These are phyloP conservation scores for Phlebopus sp. DNA, from an alignment of 1,284 basidiomycete genomes.

Conservation along the genomic window DNA sequence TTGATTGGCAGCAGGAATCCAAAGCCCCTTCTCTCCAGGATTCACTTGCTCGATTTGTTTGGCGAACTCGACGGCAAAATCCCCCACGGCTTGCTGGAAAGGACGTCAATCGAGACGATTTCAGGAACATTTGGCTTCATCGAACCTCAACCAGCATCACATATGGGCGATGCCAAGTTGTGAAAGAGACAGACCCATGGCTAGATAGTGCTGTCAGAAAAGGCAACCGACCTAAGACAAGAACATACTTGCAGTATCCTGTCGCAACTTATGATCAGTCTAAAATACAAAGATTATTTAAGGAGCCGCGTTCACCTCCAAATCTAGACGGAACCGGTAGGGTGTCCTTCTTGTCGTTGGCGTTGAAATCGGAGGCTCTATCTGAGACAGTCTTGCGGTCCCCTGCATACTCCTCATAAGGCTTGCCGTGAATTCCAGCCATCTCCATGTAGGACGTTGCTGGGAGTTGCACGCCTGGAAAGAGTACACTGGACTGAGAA, in stretches of 20 bases:
- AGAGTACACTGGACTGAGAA: neutral
- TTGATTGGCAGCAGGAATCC: slow-evolving; percentile 10
- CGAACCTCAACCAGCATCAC: slow-evolving; percentile 14
- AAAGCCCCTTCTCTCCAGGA: slow-evolving; percentile 1
- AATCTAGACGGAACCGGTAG: slow-evolving; percentile 11
- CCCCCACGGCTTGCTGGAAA: slow-evolving; percentile 10
- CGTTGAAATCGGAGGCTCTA: slow-evolving; percentile 1
- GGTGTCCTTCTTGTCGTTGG: slow-evolving; percentile 9
- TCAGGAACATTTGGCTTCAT: neutral
- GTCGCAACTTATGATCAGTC: neutral
- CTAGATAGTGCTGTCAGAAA: neutral
- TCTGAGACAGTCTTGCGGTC: slow-evolving; percentile 5
- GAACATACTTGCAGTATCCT: slow-evolving; percentile 15
- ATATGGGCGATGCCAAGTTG: slow-evolving; percentile 16
- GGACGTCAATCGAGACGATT: neutral
- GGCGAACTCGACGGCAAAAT: slow-evolving; percentile 9
- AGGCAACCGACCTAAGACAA: neutral
- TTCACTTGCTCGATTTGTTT: slow-evolving; percentile 6
- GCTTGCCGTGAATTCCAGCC: slow-evolving; percentile 11
- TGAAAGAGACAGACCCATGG: slow-evolving; percentile 10
- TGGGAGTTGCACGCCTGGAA: neutral
- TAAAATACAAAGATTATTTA: neutral
- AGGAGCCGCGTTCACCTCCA: slow-evolving; percentile 4
- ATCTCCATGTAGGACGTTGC: slow-evolving; percentile 8
- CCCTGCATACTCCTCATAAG: slow-evolving; percentile 11